phyloP scores from a whole-genome alignment of 352 stramenopile genomes.

The Phytophthora pistaciae region DNA sequence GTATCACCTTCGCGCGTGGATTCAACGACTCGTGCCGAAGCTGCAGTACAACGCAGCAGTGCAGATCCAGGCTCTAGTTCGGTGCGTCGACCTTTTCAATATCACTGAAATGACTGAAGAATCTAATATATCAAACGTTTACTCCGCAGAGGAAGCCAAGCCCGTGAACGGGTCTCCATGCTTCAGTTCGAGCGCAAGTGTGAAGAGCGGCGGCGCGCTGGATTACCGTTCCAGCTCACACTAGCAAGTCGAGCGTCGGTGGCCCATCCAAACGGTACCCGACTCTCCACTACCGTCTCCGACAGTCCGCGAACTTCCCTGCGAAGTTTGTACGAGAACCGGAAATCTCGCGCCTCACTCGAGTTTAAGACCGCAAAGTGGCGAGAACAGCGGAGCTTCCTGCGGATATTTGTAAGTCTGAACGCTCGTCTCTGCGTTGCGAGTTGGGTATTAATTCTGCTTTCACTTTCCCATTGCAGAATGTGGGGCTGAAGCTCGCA shows the following conservation, averaged over 20 bases:
- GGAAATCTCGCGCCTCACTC: constrained; percentile 42
- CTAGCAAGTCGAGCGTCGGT: constrained; percentile 44
- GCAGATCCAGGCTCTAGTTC: constrained; percentile 68
- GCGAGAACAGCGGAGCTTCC: constrained; percentile 55
- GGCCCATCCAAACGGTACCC: neutral
- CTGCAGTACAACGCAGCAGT: constrained; percentile 48
- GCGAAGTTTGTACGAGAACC: constrained; percentile 47
- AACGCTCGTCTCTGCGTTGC: neutral
- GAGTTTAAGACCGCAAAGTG: constrained; percentile 57
- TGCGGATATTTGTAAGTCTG: constrained; percentile 58
- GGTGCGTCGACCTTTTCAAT: constrained; percentile 31
- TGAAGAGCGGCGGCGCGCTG: constrained; percentile 41
- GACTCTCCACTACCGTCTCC: neutral
- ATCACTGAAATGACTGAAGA: neutral
- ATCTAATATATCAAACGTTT: neutral
- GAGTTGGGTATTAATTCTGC: neutral
- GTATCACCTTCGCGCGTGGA: constrained; percentile 51
- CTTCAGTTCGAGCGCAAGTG: constrained; percentile 62
- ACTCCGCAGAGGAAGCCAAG: constrained; percentile 51
- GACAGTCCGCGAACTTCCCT: constrained; percentile 34
- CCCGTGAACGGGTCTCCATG: constrained; percentile 57
- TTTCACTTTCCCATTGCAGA: constrained; percentile 22
- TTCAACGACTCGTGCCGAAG: constrained; percentile 53
- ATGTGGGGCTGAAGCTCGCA: constrained; percentile 43
- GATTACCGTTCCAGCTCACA: constrained; percentile 52